Evolutionary conservation across 352 stramenopile genomes (phyloP).

Genomic region (Pythium myriotylum): DNA sequence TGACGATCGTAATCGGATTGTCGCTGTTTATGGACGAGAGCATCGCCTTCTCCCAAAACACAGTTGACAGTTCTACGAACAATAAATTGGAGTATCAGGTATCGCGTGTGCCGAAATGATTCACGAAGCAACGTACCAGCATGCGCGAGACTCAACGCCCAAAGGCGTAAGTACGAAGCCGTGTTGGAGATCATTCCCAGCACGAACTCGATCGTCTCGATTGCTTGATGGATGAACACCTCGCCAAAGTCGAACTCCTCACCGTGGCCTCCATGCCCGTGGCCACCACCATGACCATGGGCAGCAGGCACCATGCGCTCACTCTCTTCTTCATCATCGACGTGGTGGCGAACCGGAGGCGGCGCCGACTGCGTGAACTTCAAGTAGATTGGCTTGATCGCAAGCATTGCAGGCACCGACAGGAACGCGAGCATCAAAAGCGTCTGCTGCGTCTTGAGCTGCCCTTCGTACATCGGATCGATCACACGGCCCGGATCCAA

Average conservation of each 20-base stretch:
- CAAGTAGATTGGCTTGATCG: constrained; percentile 94
- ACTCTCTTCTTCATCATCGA: constrained; percentile 80
- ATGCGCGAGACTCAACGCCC: constrained; percentile 98
- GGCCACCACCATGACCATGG: constrained; percentile 33
- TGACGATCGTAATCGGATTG: constrained; percentile 96
- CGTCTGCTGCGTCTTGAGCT: constrained; percentile 88
- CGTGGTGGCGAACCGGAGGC: constrained; percentile 58
- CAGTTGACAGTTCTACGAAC: constrained; percentile 81
- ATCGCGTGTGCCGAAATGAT: too few relatives aligned
- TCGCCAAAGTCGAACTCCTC: constrained; percentile 96
- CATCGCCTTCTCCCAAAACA: constrained; percentile 99
- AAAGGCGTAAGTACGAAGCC: constrained; percentile 99
- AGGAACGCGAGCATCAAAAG: constrained; percentile 94
- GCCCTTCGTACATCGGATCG: constrained; percentile 95
- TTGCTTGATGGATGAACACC: constrained; percentile 98
- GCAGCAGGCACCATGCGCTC: constrained; percentile 50
- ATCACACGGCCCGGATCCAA: constrained; percentile 93
- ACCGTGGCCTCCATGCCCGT: constrained; percentile 46
- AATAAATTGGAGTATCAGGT: too few relatives aligned
- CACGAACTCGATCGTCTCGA: constrained; percentile 99
- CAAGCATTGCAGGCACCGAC: constrained; percentile 96
- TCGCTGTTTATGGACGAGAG: constrained; percentile 96
- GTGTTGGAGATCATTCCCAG: constrained; percentile 99
- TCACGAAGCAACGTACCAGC: constrained; percentile 84
- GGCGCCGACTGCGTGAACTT: constrained; percentile 69